These are phyloP conservation scores for Fomitopsis pinicola DNA, from an alignment of 1,284 basidiomycete species.

Conservation along the genomic window DNA sequence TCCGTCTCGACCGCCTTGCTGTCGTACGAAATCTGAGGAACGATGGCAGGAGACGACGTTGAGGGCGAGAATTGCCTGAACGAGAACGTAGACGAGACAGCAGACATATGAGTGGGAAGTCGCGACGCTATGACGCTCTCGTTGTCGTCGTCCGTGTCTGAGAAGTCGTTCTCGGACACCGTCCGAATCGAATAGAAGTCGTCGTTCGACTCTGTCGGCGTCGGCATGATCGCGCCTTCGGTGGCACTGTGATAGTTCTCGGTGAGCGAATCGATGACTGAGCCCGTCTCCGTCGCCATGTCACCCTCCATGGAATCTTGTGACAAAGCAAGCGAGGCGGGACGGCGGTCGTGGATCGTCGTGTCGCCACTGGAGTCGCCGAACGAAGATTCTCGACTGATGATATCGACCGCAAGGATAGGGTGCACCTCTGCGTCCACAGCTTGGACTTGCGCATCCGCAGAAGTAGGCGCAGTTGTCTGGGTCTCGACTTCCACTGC, in stretches of 20 bases:
- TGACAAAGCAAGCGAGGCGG: conserved; percentile 26
- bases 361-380: conserved; percentile 43
- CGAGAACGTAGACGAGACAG: conserved; percentile 17
- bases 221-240: conserved; percentile 63
- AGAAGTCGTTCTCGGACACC: conserved; percentile 65
- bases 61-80: conserved; percentile 14
- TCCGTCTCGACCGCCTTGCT: conserved; percentile 34
- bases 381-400: neutral
- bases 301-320: conserved; percentile 45
- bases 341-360: conserved; percentile 36
- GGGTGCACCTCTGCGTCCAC: conserved; percentile 1
- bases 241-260: conserved; percentile 84
- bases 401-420: neutral
- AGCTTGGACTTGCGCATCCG: conserved; percentile 11
- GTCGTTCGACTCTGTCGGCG: conserved; percentile 49
- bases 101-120: conserved; percentile 32
- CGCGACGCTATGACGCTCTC: conserved; percentile 67
- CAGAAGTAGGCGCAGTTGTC: conserved; percentile 1
- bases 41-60: conserved; percentile 1
- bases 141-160: conserved; percentile 42
- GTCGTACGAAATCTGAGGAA: conserved; percentile 31
- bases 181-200: conserved; percentile 77
- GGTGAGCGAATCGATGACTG: conserved; percentile 62
- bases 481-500: conserved; percentile 11
- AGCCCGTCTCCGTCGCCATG: conserved; percentile 57